Base-by-base conservation (phyloP, 2,329 filamentous ascomycete species). In the Alternaria viburni region DNA sequence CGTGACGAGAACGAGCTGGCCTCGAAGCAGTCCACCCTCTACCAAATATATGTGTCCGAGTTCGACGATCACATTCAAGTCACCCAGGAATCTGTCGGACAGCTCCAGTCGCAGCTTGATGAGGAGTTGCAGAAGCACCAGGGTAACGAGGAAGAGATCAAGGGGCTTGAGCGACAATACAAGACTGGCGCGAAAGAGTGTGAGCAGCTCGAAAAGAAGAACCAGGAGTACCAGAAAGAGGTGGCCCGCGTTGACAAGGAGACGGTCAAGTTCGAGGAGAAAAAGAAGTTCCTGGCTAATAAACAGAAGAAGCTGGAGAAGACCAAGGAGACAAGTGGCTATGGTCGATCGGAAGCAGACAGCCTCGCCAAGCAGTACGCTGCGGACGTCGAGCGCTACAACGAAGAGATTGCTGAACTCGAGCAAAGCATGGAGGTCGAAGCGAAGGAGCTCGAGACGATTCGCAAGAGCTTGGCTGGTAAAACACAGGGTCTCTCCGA, bases 231-330 rank as follows among this genome's bases (percentile, higher is more conserved):
- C 57, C 83, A 91, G 64, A 97, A 97, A 77, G 93, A 98, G 77
- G 90, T 96, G 81, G 90, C 93, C 47, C 95, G 94, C 76, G 93
- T 96, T 66, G 96, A 99, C 76, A 97, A 98, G 77, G 96, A 98
- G 76, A 90, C 90, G 21, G 96, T 99, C 81, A 99, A 99, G 77
- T 94, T 97, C 70, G 95, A 98, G 69, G 96, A 99, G 81, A 98
- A 98, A 85, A 91, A 91, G 79, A 99, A 99, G 78, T 98, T 98
- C 80, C 82, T 99, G 69, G 85, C 87, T 3, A 91, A 90, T 74
- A 99, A 99, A 83, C 90, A 92, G 73, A 97, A 96, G 84, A 99
- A 99, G 82, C 86, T 97, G 13, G 93, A 98, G 69, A 98, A 97
- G 83, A 88, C 91, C 0, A 92, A 96, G 65, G 86, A 89, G 58